These are phyloP conservation scores for Fusarium sp. DNA, from an alignment of 2,329 filamentous ascomycete genomes.

Conservation along the genomic window DNA sequence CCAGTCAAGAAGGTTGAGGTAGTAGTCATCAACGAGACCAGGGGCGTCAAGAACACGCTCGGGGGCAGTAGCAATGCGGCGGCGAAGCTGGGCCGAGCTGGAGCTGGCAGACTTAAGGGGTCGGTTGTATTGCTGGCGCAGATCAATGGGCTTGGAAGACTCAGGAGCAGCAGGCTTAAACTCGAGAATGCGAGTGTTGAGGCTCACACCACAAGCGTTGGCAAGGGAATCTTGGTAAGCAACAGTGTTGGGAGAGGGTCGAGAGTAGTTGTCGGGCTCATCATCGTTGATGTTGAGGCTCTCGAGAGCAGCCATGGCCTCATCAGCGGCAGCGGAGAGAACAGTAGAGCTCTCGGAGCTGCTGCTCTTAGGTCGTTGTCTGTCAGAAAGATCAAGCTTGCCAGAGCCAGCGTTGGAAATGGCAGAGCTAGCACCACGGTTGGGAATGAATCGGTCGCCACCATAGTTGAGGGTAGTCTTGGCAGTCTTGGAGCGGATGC, in stretches of 20 bases:
- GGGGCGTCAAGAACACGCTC: slow-evolving; percentile 97
- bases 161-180: slow-evolving; percentile 99
- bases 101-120: slow-evolving; percentile 83
- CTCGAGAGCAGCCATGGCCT: slow-evolving; percentile 82
- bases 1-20: slow-evolving; percentile 98
- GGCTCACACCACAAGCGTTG: slow-evolving; percentile 88
- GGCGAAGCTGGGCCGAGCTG: slow-evolving; percentile 85
- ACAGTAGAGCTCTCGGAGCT: slow-evolving; percentile 77
- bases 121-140: slow-evolving; percentile 97
- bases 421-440: slow-evolving; percentile 88
- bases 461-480: slow-evolving; percentile 86
- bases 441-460: slow-evolving; percentile 95
- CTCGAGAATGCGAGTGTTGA: slow-evolving; percentile 94
- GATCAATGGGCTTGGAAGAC: slow-evolving; percentile 97
- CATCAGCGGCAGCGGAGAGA: slow-evolving; percentile 82
- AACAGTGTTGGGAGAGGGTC: slow-evolving; percentile 85
- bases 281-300: slow-evolving; percentile 79
- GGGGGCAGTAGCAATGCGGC: slow-evolving; percentile 92
- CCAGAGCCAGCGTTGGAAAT: slow-evolving; percentile 83
- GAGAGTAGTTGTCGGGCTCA: slow-evolving; percentile 74
- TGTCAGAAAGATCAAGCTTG: slow-evolving; percentile 81
- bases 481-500: slow-evolving; percentile 65
- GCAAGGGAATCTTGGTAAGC: slow-evolving; percentile 94
- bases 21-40: slow-evolving; percentile 97
- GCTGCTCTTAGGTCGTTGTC: slow-evolving; percentile 78